A percentile compares a stretch with the other conserved stretches of the same genome.
Evolutionary conservation across 148 eudicot species (phyloP).

Genomic region (Vaccinium corymbosum): DNA sequence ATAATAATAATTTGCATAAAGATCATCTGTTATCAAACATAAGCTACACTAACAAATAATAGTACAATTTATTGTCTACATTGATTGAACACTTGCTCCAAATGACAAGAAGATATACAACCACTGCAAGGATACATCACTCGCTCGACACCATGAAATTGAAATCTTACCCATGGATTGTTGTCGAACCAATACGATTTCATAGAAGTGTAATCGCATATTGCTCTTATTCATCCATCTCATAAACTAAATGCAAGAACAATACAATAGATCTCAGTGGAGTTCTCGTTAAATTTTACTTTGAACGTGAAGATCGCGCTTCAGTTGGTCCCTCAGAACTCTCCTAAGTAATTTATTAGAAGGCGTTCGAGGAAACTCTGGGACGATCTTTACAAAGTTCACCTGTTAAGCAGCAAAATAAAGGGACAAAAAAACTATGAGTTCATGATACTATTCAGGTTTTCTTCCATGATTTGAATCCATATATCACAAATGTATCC

Average conservation of each 20-base stretch:
- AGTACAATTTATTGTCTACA: not conserved
- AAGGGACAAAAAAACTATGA: not conserved
- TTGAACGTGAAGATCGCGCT: slow-evolving; percentile 41
- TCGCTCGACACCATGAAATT: not conserved
- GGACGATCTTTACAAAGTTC: slow-evolving; percentile 60
- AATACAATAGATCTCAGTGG: not conserved
- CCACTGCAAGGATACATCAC: not conserved
- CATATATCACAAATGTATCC: not conserved
- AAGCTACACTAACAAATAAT: not conserved
- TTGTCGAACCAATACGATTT: not conserved
- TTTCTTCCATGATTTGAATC: not conserved
- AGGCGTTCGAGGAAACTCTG: slow-evolving; percentile 78
- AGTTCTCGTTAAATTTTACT: slow-evolving; percentile 46
- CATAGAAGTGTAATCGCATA: not conserved
- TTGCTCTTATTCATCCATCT: not conserved
- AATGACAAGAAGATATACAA: not conserved
- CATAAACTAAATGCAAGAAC: not conserved
- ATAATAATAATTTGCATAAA: not conserved
- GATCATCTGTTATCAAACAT: not conserved
- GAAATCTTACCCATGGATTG: not conserved
- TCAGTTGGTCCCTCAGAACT: slow-evolving; percentile 67
- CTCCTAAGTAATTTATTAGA: slow-evolving; percentile 76
- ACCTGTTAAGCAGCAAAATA: slow-evolving; percentile 44
- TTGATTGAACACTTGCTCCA: not conserved
- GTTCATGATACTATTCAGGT: not conserved